Base-by-base conservation (phyloP, 495 filamentous ascomycete genomes). In the Pseudevernia furfuracea region DNA sequence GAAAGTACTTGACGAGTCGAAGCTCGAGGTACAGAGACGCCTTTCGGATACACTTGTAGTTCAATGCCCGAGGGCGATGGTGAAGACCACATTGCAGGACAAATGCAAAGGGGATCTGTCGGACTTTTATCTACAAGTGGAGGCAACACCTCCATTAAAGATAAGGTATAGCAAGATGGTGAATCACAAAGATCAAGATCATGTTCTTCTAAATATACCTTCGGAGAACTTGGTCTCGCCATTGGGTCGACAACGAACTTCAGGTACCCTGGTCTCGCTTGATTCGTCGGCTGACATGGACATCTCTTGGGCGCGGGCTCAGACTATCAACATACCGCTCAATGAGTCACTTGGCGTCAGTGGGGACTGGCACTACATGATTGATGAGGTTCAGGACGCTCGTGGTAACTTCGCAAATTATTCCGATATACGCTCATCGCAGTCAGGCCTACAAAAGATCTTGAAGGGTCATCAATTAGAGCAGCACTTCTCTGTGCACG, bases 381-480 rank as follows among this genome's bases (percentile, higher is more conserved):
- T 98, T 48, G 92, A 96, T 71, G 89, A 96, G 71, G 90, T 98
- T 37, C 82, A 88, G 61, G 94, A 98, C 79, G 94, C 84, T 14
- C 85, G 87, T 64, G 94, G 93, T 21, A 98, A 98, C 69, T 74
- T 88, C 46, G 87, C 90, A 61, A 90, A 87, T 61, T 98, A 96
- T 71, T 82, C 87, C n/a, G 75, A 77, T 9, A 58, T 74, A 34
- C 72, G 76, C 23, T 76, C 79, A 19, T 81, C 82, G 34, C 84
- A 88, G 57, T 88, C 93, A 37, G 80, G 81, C 66, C 87, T 83
- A 41, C 80, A 76, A 67, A 78, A 73, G 63, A 81, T 75, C 67
- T 79, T 78, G 28, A 89, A 81, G 70, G 76, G 73, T 32, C 77
- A 76, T 57, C 81, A 87, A 58, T 80, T 94, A 68, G 85, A 89